Base-by-base conservation (phyloP, 352 stramenopile species). In the Pythium dissimile region DNA sequence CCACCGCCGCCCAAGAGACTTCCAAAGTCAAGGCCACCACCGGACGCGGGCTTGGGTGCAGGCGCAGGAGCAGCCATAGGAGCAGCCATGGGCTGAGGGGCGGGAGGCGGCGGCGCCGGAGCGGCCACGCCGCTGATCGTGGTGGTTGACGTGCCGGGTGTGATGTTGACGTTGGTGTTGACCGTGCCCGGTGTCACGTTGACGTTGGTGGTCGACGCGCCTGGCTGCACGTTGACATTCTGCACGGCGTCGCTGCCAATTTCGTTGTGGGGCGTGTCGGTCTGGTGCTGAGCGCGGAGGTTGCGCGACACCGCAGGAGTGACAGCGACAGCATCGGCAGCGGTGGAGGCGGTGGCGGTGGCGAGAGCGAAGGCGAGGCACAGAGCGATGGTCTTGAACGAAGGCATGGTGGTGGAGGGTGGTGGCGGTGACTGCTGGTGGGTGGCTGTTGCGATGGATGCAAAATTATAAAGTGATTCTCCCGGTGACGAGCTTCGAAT, bases 241-340 rank as follows among this genome's bases (percentile, higher is more conserved):
- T n/a, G 30, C 10, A 11, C 3, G 16, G 30, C 28, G 20, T 4
- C 45, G 45, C 27, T 43, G 31, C n/a, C n/a, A n/a, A 31, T 18
- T 18, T 54, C 9, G 21, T 31, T 15, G 28, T 41, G 26, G 21
- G 44, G 44, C 15, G 26, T 38, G 44, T 46, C 49, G 30, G 35
- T 39, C 11, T 56, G 28, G 37, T 56, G 49, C 37, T 56, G 35
- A 2, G 20, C 49, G n/a, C 49, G 49, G 23, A 56, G 24, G 49
- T 39, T 43, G 15, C 49, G 34, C 23, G 49, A 18, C 0, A 28
- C n/a, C n/a, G n/a, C n/a, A n/a, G n/a, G n/a, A n/a, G n/a, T n/a
- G n/a, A n/a, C n/a, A n/a, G n/a, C n/a, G n/a, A n/a, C n/a, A n/a
- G n/a, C n/a, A n/a, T n/a, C 7, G 8, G 24, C 1, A 16, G 30